A percentile compares a stretch with the other conserved stretches of the same genome.
Evolutionary conservation across 2,329 filamentous ascomycete species (phyloP).

Genomic region (Fusarium paranaense): DNA sequence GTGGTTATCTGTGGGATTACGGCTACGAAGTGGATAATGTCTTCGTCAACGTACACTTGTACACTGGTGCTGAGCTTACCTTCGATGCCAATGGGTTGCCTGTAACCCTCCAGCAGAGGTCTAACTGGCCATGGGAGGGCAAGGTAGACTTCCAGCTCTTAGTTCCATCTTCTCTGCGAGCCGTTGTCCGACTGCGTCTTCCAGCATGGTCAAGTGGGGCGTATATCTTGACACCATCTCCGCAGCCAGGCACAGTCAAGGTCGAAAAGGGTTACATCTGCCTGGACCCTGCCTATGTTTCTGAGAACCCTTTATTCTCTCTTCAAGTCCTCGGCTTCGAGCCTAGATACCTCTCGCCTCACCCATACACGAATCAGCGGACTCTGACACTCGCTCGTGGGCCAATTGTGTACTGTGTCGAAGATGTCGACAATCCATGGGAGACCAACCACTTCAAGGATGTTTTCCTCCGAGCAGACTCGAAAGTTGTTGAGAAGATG

Average conservation of each 20-base stretch:
- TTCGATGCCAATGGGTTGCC: slow-evolving; percentile 51
- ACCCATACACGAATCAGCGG: slow-evolving; percentile 66
- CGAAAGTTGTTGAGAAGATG: slow-evolving; percentile 10
- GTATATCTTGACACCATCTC: slow-evolving; percentile 51
- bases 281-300: slow-evolving; percentile 56
- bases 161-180: slow-evolving; percentile 30
- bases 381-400: slow-evolving; percentile 65
- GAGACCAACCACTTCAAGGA: slow-evolving; percentile 67
- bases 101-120: slow-evolving; percentile 53
- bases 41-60: slow-evolving; percentile 66
- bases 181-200: slow-evolving; percentile 62
- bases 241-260: slow-evolving; percentile 3
- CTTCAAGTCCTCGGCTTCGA: slow-evolving; percentile 58
- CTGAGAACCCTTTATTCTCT: slow-evolving; percentile 47
- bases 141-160: slow-evolving; percentile 59
- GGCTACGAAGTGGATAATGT: slow-evolving; percentile 43
- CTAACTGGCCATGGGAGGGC: slow-evolving; percentile 69
- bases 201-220: slow-evolving; percentile 61
- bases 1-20: slow-evolving; percentile 66
- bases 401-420: slow-evolving; percentile 69
- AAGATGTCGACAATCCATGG: slow-evolving; percentile 69
- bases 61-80: slow-evolving; percentile 58
- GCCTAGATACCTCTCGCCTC: slow-evolving; percentile 61
- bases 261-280: slow-evolving; percentile 62
- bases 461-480: slow-evolving; percentile 25